Base-by-base conservation (phyloP, 257 asterid species). In the Scutellaria barbata region DNA sequence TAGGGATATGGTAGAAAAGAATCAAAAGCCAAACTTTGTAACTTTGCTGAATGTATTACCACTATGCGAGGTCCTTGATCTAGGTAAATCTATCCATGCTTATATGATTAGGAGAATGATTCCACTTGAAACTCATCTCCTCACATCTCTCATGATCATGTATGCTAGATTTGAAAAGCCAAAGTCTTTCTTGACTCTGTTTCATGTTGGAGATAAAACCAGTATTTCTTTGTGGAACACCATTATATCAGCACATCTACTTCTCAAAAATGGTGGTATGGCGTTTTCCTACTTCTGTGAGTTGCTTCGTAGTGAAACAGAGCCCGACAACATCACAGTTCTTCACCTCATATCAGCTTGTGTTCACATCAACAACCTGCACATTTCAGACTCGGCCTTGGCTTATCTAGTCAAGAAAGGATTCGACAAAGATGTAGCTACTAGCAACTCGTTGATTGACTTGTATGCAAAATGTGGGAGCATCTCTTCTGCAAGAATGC, bases 171-270 rank as follows among this genome's bases (percentile, higher is more conserved):
- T 75, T 69, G 79, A 69, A 48, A 56, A 69, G 37, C 30, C 69
- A 3, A 70, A 45, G 14, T 69, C 82, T 25, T 83, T 89, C 77
- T 37, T 61, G 69, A 40, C 30, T 57, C 76, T 85, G 46, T 89
- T 89, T 53, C 68, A 63, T 25, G 43, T 14, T 69, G 88, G 89
- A 73, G 86, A 87, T 53, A 72, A 72, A 56, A 66, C 73, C 45
- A 84, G 68, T 69, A 80, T 87, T 45, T 89, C 89, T 45, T 52
- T 82, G 13, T 89, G 96, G 93, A 87, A 89, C 77, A 81, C 91
- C 41, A 12, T 81, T 39, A 79, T 85, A 67, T 79, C 96, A 20
- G 84, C 91, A 3, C 48, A 76, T 74, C 74, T 85, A 60, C 72
- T 67, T 39, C 5, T 77, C 39, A 66, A 76, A 41, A 68, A 78